Conservation (phyloP, 1,284 basidiomycete genomes). For the Apiotrichum brassicae region DNA sequence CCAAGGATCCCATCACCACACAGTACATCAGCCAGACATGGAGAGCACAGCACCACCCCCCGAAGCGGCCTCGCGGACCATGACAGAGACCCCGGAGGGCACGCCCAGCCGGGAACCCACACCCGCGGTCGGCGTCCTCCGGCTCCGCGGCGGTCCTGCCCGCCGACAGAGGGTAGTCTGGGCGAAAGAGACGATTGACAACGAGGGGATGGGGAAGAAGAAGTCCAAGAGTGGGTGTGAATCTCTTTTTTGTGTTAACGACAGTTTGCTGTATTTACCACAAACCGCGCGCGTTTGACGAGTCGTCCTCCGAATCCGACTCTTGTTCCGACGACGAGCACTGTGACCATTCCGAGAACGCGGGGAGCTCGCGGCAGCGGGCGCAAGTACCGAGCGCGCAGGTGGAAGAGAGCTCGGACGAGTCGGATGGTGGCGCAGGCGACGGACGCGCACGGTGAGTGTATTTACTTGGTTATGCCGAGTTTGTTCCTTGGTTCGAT, state of each 20-base stretch:
- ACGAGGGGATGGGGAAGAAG: constrained; percentile 49
- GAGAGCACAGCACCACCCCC: constrained; percentile 35
- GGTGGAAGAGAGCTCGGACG: constrained; percentile 12
- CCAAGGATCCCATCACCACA: too few relatives aligned
- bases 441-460: constrained; percentile 15
- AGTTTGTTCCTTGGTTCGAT: background rate
- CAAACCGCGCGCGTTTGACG: constrained; percentile 47
- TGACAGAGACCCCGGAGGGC: constrained; percentile 21
- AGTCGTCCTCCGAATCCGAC: constrained; percentile 47
- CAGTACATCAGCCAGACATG: too few relatives aligned
- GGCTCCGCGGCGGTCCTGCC: constrained; percentile 39
- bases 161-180: constrained; percentile 43
- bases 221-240: constrained; percentile 50
- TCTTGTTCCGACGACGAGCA: constrained; percentile 29
- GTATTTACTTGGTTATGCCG: background rate
- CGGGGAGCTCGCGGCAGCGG: too few relatives aligned
- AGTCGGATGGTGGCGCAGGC: constrained; percentile 16
- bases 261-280: constrained; percentile 52
- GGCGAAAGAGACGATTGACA: constrained; percentile 48
- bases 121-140: constrained; percentile 32
- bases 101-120: constrained; percentile 10
- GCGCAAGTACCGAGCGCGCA: too few relatives aligned
- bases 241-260: too few relatives aligned
- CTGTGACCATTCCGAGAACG: constrained; percentile 2
- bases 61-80: constrained; percentile 27